These are phyloP conservation scores for Colletotrichum sp. DNA, from an alignment of 2,329 filamentous ascomycete species.

Conservation along the genomic window DNA sequence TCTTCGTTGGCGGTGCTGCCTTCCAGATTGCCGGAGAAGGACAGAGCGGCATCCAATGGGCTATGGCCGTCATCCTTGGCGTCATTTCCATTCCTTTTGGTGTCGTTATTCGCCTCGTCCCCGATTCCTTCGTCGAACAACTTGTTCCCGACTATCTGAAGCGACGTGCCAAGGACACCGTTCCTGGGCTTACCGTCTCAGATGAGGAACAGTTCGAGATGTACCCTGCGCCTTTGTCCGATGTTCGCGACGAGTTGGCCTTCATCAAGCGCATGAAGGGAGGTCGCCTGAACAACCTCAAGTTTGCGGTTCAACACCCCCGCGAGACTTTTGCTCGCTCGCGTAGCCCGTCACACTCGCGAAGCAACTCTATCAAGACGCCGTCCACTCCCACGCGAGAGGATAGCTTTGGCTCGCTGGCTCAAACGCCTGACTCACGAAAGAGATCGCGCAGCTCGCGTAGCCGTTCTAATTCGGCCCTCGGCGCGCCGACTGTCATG, in stretches of 20 bases:
- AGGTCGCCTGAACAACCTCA: conserved; percentile 80
- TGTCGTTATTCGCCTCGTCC: conserved; percentile 80
- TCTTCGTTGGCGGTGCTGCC: conserved; percentile 82
- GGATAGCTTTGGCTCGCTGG: conserved; percentile 55
- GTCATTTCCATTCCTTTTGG: conserved; percentile 86
- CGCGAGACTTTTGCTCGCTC: conserved; percentile 70
- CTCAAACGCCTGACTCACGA: conserved; percentile 63
- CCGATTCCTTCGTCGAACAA: conserved; percentile 68
- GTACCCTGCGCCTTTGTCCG: conserved; percentile 75
- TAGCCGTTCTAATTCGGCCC: conserved; percentile 71
- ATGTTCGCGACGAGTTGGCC: conserved; percentile 80
- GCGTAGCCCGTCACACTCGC: conserved; percentile 66
- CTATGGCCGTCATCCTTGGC: conserved; percentile 82
- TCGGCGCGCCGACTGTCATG: conserved; percentile 80
- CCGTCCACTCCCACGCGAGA: conserved; percentile 68
- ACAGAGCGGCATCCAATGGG: conserved; percentile 82
- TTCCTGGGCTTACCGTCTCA: conserved; percentile 64
- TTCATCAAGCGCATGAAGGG: conserved; percentile 84
- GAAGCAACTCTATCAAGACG: conserved; percentile 66
- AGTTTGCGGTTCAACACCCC: conserved; percentile 78
- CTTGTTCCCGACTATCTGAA: conserved; percentile 60
- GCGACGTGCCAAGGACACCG: conserved; percentile 45
- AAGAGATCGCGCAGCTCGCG: conserved; percentile 71
- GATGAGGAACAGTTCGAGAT: conserved; percentile 69
- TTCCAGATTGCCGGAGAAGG: conserved; percentile 71